A percentile compares a stretch with the other conserved stretches of the same genome.
These are phyloP conservation scores for Annulohypoxylon stygium DNA, from an alignment of 495 filamentous ascomycete species.

Conservation along the genomic window DNA sequence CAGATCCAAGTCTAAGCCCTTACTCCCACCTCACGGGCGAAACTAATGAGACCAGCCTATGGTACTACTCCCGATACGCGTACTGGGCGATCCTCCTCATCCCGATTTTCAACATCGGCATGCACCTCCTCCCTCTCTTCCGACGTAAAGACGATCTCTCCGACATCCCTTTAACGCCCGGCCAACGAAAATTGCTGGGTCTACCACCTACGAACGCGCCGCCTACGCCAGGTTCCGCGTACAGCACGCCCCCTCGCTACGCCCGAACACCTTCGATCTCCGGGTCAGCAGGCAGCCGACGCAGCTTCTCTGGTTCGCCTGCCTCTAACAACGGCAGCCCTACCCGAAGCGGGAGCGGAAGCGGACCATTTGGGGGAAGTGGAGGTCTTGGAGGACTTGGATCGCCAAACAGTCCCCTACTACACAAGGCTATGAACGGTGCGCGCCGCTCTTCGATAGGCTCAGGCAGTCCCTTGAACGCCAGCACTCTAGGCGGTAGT, in stretches of 20 bases:
- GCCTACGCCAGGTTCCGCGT: slow-evolving; percentile 73
- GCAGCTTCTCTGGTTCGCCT: slow-evolving; percentile 68
- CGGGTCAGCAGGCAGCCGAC: slow-evolving; percentile 63
- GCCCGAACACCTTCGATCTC: slow-evolving; percentile 74
- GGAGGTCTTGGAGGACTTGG: slow-evolving; percentile 47
- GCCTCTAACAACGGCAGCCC: slow-evolving; percentile 47
- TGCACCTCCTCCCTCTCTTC: slow-evolving; percentile 76
- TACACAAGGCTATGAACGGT: slow-evolving; percentile 75
- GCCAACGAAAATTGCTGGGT: slow-evolving; percentile 86
- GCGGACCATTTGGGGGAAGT: neutral
- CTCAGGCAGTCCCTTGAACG: slow-evolving; percentile 66
- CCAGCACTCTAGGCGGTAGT: slow-evolving; percentile 50
- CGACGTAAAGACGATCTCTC: slow-evolving; percentile 78
- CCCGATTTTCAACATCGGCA: slow-evolving; percentile 73
- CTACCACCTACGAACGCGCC: slow-evolving; percentile 78
- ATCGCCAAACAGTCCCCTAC: slow-evolving; percentile 68
- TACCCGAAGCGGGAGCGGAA: slow-evolving; percentile 21
- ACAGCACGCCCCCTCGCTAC: slow-evolving; percentile 90
- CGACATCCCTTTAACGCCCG: slow-evolving; percentile 92
- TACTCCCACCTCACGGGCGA: neutral
- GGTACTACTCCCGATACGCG: slow-evolving; percentile 37
- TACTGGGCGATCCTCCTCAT: slow-evolving; percentile 52
- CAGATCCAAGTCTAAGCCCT: neutral
- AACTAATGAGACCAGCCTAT: slow-evolving; percentile 31
- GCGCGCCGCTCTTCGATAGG: slow-evolving; percentile 74